A percentile compares a stretch with the other conserved stretches of the same genome.
These are phyloP conservation scores for Stemphylium beticola DNA, from an alignment of 2,329 filamentous ascomycete species.

Conservation along the genomic window DNA sequence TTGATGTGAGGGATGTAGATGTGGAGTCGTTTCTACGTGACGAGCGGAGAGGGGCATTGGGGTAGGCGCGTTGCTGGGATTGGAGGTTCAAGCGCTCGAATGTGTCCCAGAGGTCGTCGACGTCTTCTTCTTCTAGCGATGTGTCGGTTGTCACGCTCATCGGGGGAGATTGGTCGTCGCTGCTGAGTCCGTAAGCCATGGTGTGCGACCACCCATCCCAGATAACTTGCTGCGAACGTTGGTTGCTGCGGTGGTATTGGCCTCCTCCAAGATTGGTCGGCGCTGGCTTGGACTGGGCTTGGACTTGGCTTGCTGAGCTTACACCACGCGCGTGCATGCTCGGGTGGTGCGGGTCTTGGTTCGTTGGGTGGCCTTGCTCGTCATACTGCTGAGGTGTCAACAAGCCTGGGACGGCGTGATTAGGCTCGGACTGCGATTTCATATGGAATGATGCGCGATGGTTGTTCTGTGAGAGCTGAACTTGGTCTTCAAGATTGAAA, in stretches of 20 bases:
- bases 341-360: slow-evolving; percentile 36
- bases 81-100: slow-evolving; percentile 33
- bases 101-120: slow-evolving; percentile 45
- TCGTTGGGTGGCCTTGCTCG: slow-evolving; percentile 42
- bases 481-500: slow-evolving; percentile 58
- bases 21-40: slow-evolving; percentile 25
- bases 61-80: slow-evolving; percentile 18
- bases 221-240: slow-evolving; percentile 36
- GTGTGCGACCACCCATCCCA: slow-evolving; percentile 46
- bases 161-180: slow-evolving; percentile 41
- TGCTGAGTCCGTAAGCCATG: slow-evolving; percentile 37
- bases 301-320: slow-evolving; percentile 45
- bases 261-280: slow-evolving; percentile 26
- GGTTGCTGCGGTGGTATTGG: slow-evolving; percentile 30
- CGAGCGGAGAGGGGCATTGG: slow-evolving; percentile 19
- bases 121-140: slow-evolving; percentile 43
- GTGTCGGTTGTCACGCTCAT: slow-evolving; percentile 41
- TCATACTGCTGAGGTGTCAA: slow-evolving; percentile 46
- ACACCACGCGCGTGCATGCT: slow-evolving; percentile 44
- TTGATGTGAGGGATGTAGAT: slow-evolving; percentile 19
- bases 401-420: slow-evolving; percentile 45
- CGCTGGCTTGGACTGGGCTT: slow-evolving; percentile 30
- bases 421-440: slow-evolving; percentile 51
- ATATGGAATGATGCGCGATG: slow-evolving; percentile 49
- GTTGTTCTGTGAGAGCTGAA: slow-evolving; percentile 47